A percentile compares a stretch with the other conserved stretches of the same genome.
Conservation (phyloP, 192 early-diverging fungal species). For the Chytriomyces confervae region DNA sequence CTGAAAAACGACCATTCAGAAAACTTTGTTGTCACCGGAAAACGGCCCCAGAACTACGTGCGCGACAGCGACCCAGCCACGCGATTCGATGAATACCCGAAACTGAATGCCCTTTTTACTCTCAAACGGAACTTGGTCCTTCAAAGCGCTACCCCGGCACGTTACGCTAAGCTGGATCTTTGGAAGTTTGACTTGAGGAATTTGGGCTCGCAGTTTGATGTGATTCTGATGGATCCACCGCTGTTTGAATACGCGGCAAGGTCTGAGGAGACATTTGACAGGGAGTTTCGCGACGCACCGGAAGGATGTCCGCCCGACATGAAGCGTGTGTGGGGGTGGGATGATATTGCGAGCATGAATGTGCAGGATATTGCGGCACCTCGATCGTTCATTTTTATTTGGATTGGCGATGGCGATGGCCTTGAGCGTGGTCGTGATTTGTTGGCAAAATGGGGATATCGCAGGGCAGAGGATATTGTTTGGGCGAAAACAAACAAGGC, state of each 20-base stretch:
- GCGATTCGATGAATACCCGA: slow-evolving; percentile 69
- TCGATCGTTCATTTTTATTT: slow-evolving; percentile 69
- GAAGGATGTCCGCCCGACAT: slow-evolving; percentile 8
- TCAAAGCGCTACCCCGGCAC: slow-evolving; percentile 51
- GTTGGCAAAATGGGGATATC: slow-evolving; percentile 67
- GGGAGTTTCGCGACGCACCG: background rate
- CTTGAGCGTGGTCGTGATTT: slow-evolving; percentile 64
- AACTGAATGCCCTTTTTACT: slow-evolving; percentile 53
- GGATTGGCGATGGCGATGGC: slow-evolving; percentile 62
- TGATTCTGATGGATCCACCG: slow-evolving; percentile 69
- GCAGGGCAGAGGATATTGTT: slow-evolving; percentile 69
- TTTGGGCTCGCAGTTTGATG: slow-evolving; percentile 58
- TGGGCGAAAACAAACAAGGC: slow-evolving; percentile 70
- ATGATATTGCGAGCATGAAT: slow-evolving; percentile 58
- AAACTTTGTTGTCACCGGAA: slow-evolving; percentile 58
- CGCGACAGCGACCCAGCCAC: slow-evolving; percentile 48
- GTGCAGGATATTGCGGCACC: slow-evolving; percentile 64
- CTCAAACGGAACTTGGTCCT: slow-evolving; percentile 53
- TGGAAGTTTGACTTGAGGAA: slow-evolving; percentile 53
- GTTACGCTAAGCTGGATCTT: slow-evolving; percentile 56
- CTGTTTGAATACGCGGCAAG: slow-evolving; percentile 53
- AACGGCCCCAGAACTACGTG: slow-evolving; percentile 68
- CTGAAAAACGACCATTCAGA: slow-evolving; percentile 65
- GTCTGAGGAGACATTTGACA: background rate
- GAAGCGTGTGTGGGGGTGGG: slow-evolving; percentile 49